Evolutionary conservation across 495 filamentous ascomycete genomes (phyloP).

Genomic region (Talaromyces ruber): DNA sequence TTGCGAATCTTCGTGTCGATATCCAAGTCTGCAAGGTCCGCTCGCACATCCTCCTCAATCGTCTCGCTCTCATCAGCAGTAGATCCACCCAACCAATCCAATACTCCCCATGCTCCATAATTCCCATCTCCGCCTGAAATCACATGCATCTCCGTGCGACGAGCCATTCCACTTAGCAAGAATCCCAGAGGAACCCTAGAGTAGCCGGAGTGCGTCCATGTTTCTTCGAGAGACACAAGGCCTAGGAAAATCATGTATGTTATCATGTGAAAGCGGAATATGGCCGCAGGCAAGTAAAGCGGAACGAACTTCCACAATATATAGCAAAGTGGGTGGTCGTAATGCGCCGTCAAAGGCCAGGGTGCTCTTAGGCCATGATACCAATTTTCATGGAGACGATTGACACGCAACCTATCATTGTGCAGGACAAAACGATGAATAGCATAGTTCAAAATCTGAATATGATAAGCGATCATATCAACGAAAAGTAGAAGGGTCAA

Average conservation of each 20-base stretch:
- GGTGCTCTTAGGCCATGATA: slow-evolving; percentile 56
- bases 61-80: slow-evolving; percentile 47
- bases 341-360: slow-evolving; percentile 60
- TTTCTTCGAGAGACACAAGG: slow-evolving; percentile 67
- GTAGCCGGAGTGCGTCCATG: slow-evolving; percentile 71
- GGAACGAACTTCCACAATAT: slow-evolving; percentile 64
- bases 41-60: slow-evolving; percentile 29
- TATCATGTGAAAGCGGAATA: slow-evolving; percentile 65
- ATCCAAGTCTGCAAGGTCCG: slow-evolving; percentile 15
- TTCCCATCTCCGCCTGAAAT: slow-evolving; percentile 55
- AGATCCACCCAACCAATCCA: slow-evolving; percentile 74
- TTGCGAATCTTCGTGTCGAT: slow-evolving; percentile 18
- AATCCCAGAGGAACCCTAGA: slow-evolving; percentile 60
- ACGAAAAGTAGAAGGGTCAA: not conserved
- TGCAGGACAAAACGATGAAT: slow-evolving; percentile 70
- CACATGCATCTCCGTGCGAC: slow-evolving; percentile 62
- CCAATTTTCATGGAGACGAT: slow-evolving; percentile 50
- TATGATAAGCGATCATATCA: not conserved
- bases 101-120: slow-evolving; percentile 65
- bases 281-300: slow-evolving; percentile 58
- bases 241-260: slow-evolving; percentile 66
- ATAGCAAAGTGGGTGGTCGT: slow-evolving; percentile 75
- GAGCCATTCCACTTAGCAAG: slow-evolving; percentile 64
- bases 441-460: slow-evolving; percentile 49
- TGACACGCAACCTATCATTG: slow-evolving; percentile 20